Evolutionary conservation across 129 eudicot species (phyloP), one percentile per base, ranked within the genome.

Genomic region (Deinandra increscens): DNA sequence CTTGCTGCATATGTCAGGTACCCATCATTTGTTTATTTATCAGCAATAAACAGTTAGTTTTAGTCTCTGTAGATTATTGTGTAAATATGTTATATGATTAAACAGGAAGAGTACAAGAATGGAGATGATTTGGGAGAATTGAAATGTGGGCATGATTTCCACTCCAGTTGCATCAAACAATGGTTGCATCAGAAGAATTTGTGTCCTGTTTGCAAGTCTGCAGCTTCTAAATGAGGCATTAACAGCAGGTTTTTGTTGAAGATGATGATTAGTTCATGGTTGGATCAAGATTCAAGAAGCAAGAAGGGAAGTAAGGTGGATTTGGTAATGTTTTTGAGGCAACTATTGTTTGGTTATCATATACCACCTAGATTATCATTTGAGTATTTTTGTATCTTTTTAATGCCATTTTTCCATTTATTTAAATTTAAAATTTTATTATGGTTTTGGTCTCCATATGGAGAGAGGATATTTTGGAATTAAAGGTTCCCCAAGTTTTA

Each of bases 1-100:
- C 96, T 7, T 93, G 98, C 82, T 89, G 95, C 62, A 69, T 93
- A 46, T 93, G 98, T 60, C 89, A 83, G 89, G 98, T 93, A 73
- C 26, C 29, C 11, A 4, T 72, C 5, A 7, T 45, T 23, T 51
- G 2, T 29, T 29, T 11, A 29, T 0, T 13, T 56, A 14, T 41
- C 0, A 7, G 58, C 17, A 14, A 0, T 22, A 10, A 8, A 38
- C 23, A 14, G n/a, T 56, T 42, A 41, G 12, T 42, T 18, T 23
- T 0, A 8, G 10, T 41, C 0, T 9, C 6, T 41, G 18, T 29
- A 29, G 7, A 15, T 22, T 20, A n/a, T 9, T 17, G n/a, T 56
- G 34, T 41, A 14, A 36, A 71, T 12, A 1, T 60, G 5, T 76
- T 56, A 61, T 56, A 61, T 20, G 44, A 48, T 23, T 60, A 9